A percentile compares a stretch with the other conserved stretches of the same genome.
Conservation (phyloP, 2,329 filamentous ascomycete genomes). For the Ascochyta pisi region DNA sequence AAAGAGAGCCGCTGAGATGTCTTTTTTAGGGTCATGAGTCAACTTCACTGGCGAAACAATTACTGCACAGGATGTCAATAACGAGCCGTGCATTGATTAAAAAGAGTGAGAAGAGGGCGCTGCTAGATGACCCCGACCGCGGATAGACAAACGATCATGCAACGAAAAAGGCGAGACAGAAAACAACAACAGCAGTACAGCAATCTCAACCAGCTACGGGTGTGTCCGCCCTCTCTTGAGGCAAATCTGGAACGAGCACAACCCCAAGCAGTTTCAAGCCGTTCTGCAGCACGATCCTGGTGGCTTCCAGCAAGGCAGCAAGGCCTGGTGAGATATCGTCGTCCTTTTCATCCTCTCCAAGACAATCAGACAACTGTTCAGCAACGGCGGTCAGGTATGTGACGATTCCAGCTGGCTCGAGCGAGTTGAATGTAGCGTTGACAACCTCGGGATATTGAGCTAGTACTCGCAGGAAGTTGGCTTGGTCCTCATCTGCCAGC, state of each 20-base stretch:
- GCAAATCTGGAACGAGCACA: slow-evolving; percentile 19
- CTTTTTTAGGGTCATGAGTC: too few relatives aligned
- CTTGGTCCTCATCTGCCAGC: slow-evolving; percentile 33
- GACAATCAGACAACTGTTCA: slow-evolving; percentile 33
- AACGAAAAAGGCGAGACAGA: not conserved
- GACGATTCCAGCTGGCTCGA: slow-evolving; percentile 39
- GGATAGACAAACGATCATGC: not conserved
- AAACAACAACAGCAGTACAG: not conserved
- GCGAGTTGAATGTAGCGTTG: slow-evolving; percentile 31
- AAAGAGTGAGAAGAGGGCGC: too few relatives aligned
- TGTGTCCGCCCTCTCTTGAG: slow-evolving; percentile 34
- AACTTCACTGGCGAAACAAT: too few relatives aligned
- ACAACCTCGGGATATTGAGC: slow-evolving; percentile 43
- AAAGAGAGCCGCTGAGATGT: too few relatives aligned
- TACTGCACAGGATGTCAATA: not conserved
- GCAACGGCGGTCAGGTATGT: slow-evolving; percentile 37
- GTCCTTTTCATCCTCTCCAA: slow-evolving; percentile 28
- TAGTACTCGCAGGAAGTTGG: slow-evolving; percentile 37
- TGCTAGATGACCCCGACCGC: not conserved
- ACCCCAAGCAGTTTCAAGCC: slow-evolving; percentile 41
- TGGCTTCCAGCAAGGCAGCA: slow-evolving; percentile 35
- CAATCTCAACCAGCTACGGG: slow-evolving; percentile 22
- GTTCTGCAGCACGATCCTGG: slow-evolving; percentile 39
- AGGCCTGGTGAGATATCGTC: slow-evolving; percentile 25
- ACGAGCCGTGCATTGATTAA: not conserved